Conservation (phyloP, 768 basidiomycete species). For the Serendipita indica region DNA sequence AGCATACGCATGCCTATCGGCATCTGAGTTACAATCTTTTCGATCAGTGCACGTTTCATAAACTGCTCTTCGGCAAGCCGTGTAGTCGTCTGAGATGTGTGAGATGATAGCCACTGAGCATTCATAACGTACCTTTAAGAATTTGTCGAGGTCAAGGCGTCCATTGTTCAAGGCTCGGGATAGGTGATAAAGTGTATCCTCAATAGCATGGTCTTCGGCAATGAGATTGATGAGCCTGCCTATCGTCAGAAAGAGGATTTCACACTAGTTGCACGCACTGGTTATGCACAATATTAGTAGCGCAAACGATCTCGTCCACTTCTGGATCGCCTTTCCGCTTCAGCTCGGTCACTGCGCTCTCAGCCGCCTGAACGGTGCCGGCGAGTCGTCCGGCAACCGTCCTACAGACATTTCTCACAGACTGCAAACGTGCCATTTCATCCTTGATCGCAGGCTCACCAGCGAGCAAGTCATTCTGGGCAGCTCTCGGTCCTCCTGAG, state of each 20-base stretch:
- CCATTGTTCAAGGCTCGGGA: constrained; percentile 84
- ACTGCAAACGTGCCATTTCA: constrained; percentile 89
- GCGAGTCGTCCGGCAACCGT: constrained; percentile 56
- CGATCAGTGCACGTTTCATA: constrained; percentile 86
- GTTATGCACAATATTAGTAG: constrained; percentile 90
- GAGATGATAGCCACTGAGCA: constrained; percentile 15
- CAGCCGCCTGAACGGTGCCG: constrained; percentile 47
- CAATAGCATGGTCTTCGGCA: constrained; percentile 99
- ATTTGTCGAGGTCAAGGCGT: constrained; percentile 85
- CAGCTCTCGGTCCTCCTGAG: constrained; percentile 59
- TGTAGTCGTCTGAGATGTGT: constrained; percentile 47
- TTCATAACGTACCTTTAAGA: constrained; percentile 56
- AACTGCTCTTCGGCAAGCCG: constrained; percentile 91
- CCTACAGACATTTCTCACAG: constrained; percentile 81
- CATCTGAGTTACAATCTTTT: constrained; percentile 51
- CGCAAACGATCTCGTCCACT: constrained; percentile 93
- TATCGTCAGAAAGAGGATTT: neutral
- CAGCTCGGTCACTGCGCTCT: constrained; percentile 62
- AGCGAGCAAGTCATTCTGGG: constrained; percentile 70
- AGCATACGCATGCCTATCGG: constrained; percentile 14
- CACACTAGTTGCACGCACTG: constrained; percentile 45
- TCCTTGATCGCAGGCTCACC: constrained; percentile 91
- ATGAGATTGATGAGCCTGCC: constrained; percentile 80
- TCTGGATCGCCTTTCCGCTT: constrained; percentile 76
- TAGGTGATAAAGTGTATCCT: constrained; percentile 95